These are phyloP conservation scores for Pleurotus pulmonarius DNA, from an alignment of 768 basidiomycete species.

Conservation along the genomic window DNA sequence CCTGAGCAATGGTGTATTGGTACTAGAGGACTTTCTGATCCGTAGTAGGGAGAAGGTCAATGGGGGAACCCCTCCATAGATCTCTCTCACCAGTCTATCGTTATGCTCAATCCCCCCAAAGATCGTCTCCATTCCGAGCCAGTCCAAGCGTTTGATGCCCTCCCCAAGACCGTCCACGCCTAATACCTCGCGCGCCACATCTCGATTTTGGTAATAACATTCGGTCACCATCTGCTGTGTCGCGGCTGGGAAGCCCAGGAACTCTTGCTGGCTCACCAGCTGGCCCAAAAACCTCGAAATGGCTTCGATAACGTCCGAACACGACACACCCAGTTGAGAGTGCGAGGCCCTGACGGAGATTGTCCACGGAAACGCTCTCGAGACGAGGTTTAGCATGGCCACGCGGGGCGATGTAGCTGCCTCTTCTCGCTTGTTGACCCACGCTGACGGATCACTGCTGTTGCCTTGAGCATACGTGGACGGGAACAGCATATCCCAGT, in stretches of 20 bases:
- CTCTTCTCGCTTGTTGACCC: slow-evolving; percentile 59
- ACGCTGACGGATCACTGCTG: slow-evolving; percentile 28
- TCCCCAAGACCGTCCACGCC: slow-evolving; percentile 57
- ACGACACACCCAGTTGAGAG: slow-evolving; percentile 51
- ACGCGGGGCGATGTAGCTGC: slow-evolving; percentile 67
- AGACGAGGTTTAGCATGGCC: slow-evolving; percentile 47
- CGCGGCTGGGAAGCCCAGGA: slow-evolving; percentile 29
- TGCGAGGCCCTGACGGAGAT: slow-evolving; percentile 44
- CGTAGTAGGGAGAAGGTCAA: neutral
- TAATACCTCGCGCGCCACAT: slow-evolving; percentile 56
- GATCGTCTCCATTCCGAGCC: slow-evolving; percentile 51
- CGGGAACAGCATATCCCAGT: neutral
- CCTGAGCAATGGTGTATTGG: no score
- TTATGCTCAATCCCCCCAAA: slow-evolving; percentile 60
- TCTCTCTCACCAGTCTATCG: slow-evolving; percentile 36
- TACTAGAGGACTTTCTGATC: neutral
- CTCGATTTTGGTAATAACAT: slow-evolving; percentile 65
- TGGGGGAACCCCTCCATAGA: slow-evolving; percentile 31
- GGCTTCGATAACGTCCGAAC: slow-evolving; percentile 59
- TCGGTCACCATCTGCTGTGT: slow-evolving; percentile 40
- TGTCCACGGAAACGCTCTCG: slow-evolving; percentile 51
- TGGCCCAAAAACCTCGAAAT: slow-evolving; percentile 48
- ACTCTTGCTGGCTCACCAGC: slow-evolving; percentile 51
- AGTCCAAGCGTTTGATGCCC: slow-evolving; percentile 66
- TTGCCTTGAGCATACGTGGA: neutral